Conservation (phyloP, 2,329 filamentous ascomycete species). For the Neurospora crassa region DNA sequence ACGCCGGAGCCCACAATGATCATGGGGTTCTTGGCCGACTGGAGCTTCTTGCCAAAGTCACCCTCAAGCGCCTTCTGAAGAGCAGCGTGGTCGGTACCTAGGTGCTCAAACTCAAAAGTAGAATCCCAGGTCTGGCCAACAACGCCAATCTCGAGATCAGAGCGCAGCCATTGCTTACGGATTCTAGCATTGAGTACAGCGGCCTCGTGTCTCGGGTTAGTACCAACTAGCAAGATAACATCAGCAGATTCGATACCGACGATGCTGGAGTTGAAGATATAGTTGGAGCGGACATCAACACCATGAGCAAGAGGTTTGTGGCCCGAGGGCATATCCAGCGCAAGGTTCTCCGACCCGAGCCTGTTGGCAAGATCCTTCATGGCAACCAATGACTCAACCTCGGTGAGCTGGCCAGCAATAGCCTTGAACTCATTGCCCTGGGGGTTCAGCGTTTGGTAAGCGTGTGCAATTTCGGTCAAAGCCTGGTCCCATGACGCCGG, state of each 20-base stretch:
- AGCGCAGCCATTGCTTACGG: constrained; percentile 94
- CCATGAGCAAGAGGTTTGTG: constrained; percentile 81
- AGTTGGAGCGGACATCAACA: constrained; percentile 87
- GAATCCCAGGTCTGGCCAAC: constrained; percentile 87
- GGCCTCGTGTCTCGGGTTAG: constrained; percentile 91
- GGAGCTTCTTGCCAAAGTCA: constrained; percentile 85
- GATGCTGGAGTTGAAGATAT: constrained; percentile 93
- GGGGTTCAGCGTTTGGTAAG: constrained; percentile 68
- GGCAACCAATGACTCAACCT: constrained; percentile 87
- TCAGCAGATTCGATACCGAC: constrained; percentile 91
- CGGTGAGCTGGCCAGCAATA: constrained; percentile 81
- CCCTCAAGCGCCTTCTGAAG: constrained; percentile 81
- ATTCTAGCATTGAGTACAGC: constrained; percentile 94
- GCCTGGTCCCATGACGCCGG: constrained; percentile 95
- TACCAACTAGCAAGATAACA: constrained; percentile 82
- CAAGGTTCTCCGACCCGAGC: constrained; percentile 91
- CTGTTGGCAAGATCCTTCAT: constrained; percentile 97
- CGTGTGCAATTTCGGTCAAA: constrained; percentile 73
- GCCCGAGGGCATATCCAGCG: constrained; percentile 81
- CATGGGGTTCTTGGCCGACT: constrained; percentile 83
- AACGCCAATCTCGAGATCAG: constrained; percentile 84
- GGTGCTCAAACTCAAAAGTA: constrained; percentile 90
- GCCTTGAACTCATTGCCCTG: constrained; percentile 94
- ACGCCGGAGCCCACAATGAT: constrained; percentile 91
- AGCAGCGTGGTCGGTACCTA: constrained; percentile 68